Base-by-base conservation (phyloP, 345 rosid species). In the Erodium maritimum region DNA sequence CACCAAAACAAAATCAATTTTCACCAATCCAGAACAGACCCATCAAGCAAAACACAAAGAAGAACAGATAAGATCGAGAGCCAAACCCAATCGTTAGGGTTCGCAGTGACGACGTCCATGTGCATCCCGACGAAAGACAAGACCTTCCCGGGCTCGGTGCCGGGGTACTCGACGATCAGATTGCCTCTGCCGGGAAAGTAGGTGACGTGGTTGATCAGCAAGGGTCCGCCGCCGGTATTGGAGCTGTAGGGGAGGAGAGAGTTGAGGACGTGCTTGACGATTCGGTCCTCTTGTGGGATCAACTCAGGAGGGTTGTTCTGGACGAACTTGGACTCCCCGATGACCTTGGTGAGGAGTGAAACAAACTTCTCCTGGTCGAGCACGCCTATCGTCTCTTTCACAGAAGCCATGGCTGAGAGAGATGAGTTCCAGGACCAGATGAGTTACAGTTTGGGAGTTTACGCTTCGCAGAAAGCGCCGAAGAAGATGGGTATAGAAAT, bases 41-140 rank as follows among this genome's bases (percentile, higher is more conserved):
- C 33, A 42, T 55, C 56, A 67, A 19, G 52, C 10, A 54, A 37
- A n/a, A 54, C 21, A 21, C n/a, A 33, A 37, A 0, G 19, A 19
- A 56, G n/a, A n/a, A 8, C 21, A 10, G 21, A 61, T 20, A 22
- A 23, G 2, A 20, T 61, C 50, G 33, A 65, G 67, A 50, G 50
- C 14, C 73, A 20, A 29, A 88, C 99, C 99, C 97, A 90, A 48
- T 84, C 97, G 66, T 76, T 79, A 8, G 96, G 93, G 76, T 94
- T 73, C 0, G 97, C 97, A 42, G 99, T 87, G 83, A 94, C 99
- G 33, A 94, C 97, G 72, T 94, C 99, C 99, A 85, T 90, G 65
- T 94, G 99, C 99, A 90, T 90, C 21, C 99, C 99, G 50, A 94
- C 99, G 66, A 94, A 93, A 54, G 99, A 94, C 51, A 94, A 22